Evolutionary conservation across 2,329 filamentous ascomycete species (phyloP), one percentile per base, ranked within the genome.

Genomic region (Fusarium udum): DNA sequence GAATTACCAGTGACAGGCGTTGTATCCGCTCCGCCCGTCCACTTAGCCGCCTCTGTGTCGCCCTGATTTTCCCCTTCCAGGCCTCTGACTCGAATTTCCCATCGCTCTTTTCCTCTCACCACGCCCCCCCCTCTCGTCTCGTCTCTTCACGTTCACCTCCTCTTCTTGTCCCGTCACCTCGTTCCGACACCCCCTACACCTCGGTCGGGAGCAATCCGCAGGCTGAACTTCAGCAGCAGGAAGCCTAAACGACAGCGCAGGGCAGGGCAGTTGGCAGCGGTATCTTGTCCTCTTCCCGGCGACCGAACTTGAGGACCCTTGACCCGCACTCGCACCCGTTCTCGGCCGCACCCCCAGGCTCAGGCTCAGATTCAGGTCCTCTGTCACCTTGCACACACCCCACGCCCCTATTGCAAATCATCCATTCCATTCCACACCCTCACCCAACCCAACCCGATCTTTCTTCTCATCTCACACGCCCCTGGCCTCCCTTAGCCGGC

Each of bases 401-500:
- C 61, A 63, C 67, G 57, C 59, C 56, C 40, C 53, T 63, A 62
- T 63, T 52, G 61, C 36, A 69, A 69, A 73, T 71, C 59, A 53
- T 64, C 72, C 64, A 67, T 68, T 62, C 72, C 69, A 68, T 66
- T 61, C 67, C 67, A 72, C 61, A 68, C 72, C 72, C 69, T 67
- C 60, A 65, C 66, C 69, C 51, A 61, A 65, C 66, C 69, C 51
- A 61, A 61, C 51, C 51, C 51, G 51, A 55, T 55, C 51, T 55
- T 55, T 55, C 51, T 55, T 71, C 65, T 60, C 56, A 70, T 71
- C 66, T 40, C 42, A 70, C 75, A 62, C 71, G 67, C 74, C 75
- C 62, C 37, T 58, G 69, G 73, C 71, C 75, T 77, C 71, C 70
- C 71, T 73, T 58, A 64, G 61, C 69, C 59, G 71, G 64, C 71